These are phyloP conservation scores for Tricholoma terreum DNA, from an alignment of 768 basidiomycete genomes.

Conservation along the genomic window DNA sequence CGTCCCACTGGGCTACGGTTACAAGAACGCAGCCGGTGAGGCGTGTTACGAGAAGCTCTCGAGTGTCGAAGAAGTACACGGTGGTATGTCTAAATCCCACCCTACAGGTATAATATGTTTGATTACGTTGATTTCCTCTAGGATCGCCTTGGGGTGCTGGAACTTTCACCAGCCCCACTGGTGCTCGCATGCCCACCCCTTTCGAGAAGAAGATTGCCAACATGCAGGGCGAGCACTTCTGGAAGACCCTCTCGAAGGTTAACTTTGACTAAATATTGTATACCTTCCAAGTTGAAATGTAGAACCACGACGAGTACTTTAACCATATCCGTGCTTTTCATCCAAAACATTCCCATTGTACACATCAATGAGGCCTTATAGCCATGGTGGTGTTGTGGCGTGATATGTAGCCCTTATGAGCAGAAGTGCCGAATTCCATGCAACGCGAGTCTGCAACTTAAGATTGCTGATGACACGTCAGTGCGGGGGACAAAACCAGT, in stretches of 20 bases:
- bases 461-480: background rate
- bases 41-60: slow-evolving; percentile 31
- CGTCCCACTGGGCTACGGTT: slow-evolving; percentile 71
- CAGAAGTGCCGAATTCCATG: no score
- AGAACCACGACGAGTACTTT: no score
- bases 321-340: no score
- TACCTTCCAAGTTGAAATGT: no score
- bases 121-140: slow-evolving; percentile 19
- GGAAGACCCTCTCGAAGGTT: slow-evolving; percentile 44
- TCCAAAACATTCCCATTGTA: no score
- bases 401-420: no score
- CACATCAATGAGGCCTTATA: no score
- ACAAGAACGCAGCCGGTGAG: slow-evolving; percentile 18
- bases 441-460: no score
- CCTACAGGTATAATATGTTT: background rate
- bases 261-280: slow-evolving; percentile 18
- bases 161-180: slow-evolving; percentile 53
- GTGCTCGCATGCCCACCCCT: slow-evolving; percentile 55
- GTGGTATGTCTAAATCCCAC: slow-evolving; percentile 41
- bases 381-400: no score
- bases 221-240: slow-evolving; percentile 58
- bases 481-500: no score
- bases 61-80: slow-evolving; percentile 51
- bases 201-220: slow-evolving; percentile 57
- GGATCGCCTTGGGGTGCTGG: slow-evolving; percentile 85